Conservation (phyloP, 148 eudicot species). For the Mesembryanthemum crystallinum region DNA sequence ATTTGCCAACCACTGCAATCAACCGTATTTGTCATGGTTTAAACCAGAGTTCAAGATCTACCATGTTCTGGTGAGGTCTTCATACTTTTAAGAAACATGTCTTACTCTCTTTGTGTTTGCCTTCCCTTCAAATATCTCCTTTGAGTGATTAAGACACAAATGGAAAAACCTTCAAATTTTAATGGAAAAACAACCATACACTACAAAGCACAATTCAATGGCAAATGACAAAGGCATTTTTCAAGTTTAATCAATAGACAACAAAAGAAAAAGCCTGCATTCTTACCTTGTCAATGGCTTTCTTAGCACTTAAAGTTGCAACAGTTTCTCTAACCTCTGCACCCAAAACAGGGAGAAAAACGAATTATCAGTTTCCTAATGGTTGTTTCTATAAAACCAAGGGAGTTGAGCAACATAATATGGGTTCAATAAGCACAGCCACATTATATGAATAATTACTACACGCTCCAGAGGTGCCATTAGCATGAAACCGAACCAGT, state of each 20-base stretch:
- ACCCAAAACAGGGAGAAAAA: not conserved
- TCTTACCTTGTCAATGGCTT: slow-evolving; percentile 56
- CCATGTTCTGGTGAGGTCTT: not conserved
- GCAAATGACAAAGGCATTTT: too few relatives aligned
- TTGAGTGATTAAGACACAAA: too few relatives aligned
- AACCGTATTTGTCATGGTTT: not conserved
- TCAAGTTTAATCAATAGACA: not conserved
- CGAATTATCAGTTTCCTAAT: not conserved
- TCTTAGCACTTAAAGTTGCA: slow-evolving; percentile 45
- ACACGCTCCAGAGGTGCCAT: not conserved
- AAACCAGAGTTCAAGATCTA: not conserved
- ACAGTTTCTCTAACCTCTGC: slow-evolving; percentile 62
- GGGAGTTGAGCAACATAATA: not conserved
- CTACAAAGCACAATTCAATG: not conserved
- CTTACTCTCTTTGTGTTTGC: not conserved
- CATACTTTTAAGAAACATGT: not conserved
- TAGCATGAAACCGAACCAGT: not conserved
- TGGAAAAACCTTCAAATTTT: not conserved
- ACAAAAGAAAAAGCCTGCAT: not conserved
- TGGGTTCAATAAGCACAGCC: not conserved
- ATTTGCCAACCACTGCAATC: not conserved
- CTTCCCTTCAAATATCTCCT: too few relatives aligned
- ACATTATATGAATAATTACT: not conserved
- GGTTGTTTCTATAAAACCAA: not conserved
- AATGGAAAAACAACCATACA: not conserved